These are phyloP conservation scores for Coprinopsis sp. DNA, from an alignment of 768 basidiomycete genomes.

Conservation along the genomic window DNA sequence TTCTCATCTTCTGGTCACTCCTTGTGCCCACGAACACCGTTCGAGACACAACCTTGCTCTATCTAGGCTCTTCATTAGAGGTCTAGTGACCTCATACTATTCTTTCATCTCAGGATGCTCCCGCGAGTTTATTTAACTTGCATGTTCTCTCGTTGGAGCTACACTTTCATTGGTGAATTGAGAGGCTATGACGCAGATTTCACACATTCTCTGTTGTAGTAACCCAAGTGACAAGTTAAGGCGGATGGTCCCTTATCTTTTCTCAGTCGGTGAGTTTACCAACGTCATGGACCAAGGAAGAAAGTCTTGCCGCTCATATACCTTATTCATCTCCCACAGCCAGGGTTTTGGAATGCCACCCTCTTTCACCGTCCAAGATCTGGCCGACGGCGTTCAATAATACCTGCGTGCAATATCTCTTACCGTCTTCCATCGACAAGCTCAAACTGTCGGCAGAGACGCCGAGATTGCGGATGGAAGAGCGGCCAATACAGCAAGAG, in stretches of 20 bases:
- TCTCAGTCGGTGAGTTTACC: conserved; percentile 44
- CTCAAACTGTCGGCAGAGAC: conserved; percentile 7
- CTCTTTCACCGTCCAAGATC: conserved; percentile 44
- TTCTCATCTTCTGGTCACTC: too few relatives aligned
- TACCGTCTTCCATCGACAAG: not conserved
- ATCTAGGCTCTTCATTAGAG: too few relatives aligned
- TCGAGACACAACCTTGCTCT: too few relatives aligned
- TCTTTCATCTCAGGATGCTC: too few relatives aligned
- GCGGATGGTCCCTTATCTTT: conserved; percentile 47
- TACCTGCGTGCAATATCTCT: conserved; percentile 49
- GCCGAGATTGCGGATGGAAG: not conserved
- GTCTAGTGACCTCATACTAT: too few relatives aligned
- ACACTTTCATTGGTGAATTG: too few relatives aligned
- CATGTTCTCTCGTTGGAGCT: too few relatives aligned
- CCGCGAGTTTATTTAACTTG: too few relatives aligned
- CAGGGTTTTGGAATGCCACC: conserved; percentile 31
- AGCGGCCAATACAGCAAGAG: not conserved
- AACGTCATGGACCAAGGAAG: too few relatives aligned
- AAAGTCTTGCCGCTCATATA: conserved; percentile 1
- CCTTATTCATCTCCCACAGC: conserved; percentile 2
- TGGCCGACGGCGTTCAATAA: conserved; percentile 68
- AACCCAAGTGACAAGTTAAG: conserved; percentile 48
- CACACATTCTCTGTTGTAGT: conserved; percentile 35
- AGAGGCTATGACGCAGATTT: too few relatives aligned
- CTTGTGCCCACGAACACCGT: too few relatives aligned